Base-by-base conservation (phyloP, 352 stramenopile genomes). In the Phytopythium helicoides region DNA sequence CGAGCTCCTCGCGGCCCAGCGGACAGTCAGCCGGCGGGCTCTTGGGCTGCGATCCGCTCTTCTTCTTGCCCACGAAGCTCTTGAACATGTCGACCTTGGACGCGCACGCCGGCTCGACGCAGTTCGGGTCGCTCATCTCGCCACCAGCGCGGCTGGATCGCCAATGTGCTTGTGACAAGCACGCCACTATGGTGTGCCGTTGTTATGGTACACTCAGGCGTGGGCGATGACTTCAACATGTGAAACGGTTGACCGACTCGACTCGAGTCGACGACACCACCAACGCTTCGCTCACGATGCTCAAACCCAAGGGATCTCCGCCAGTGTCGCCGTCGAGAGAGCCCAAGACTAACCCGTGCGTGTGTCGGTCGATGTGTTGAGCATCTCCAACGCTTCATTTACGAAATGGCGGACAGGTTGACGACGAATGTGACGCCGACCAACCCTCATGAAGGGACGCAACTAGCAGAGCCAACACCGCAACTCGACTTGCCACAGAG, bases 31-130 rank as follows among this genome's bases (percentile, higher is more conserved):
- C 48, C 15, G 64, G 60, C 31, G 44, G 9, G 42, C 62, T 60
- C 48, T 51, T 19, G 25, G 46, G 23, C 6, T 36, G n/a, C n/a
- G 8, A 21, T 16, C 15, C 28, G 34, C 10, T 46, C 18, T 51
- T 65, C 35, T 63, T 73, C 38, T 68, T 72, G 56, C 77, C 73
- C 56, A 92, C 64, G 45, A 86, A 79, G 46, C 68, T 90, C 54
- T 77, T 80, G 69, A 95, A 94, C 57, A 95, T 74, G 57, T 83
- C 72, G 59, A 91, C 84, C 67, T 94, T 95, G 68, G 82, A 86
- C 52, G 83, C 79, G 66, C 86, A 95, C 51, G 73, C 83, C 23
- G 86, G 86, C 60, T 95, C 83, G 40, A 74, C 83, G 72, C 86
- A 95, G 62, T 94, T 91, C 54, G 83, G 81, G 47, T 93, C 83